A percentile compares a stretch with the other conserved stretches of the same genome.
Evolutionary conservation across 2,329 filamentous ascomycete genomes (phyloP).

Genomic region (Nemania bipapillata): DNA sequence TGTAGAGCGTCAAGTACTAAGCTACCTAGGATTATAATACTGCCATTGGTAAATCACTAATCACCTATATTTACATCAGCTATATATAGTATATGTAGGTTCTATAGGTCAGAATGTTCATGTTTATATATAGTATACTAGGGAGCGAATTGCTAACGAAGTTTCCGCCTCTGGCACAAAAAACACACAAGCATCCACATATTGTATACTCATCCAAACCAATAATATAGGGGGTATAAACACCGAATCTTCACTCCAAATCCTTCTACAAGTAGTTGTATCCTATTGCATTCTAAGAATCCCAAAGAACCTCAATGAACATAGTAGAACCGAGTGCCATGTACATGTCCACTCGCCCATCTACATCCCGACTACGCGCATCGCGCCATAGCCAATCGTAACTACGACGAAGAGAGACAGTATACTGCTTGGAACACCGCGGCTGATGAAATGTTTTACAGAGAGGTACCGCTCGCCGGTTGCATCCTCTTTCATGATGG

Average conservation of each 20-base stretch:
- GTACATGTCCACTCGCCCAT: neutral
- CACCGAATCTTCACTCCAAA: neutral
- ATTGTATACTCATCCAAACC: neutral
- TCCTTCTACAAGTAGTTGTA: neutral
- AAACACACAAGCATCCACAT: neutral
- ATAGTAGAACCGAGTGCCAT: neutral
- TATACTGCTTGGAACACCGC: constrained; percentile 88
- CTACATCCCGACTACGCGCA: constrained; percentile 68
- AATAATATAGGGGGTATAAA: neutral
- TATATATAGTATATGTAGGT: no score
- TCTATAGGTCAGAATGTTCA: no score
- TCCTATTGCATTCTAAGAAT: neutral
- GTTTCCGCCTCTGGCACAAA: neutral
- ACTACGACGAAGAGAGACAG: constrained; percentile 84
- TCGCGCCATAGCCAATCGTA: constrained; percentile 88
- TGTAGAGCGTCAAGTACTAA: no score
- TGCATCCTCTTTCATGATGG: constrained; percentile 98
- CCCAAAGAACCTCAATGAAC: neutral
- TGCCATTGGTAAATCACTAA: no score
- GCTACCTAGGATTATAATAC: neutral
- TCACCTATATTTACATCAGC: no score
- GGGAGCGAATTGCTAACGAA: no score
- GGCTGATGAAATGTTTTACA: constrained; percentile 92
- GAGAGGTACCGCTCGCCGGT: constrained; percentile 91
- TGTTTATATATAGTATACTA: no score